A percentile compares a stretch with the other conserved stretches of the same genome.
phyloP scores from a whole-genome alignment of 768 basidiomycete genomes.

The Asterophora lycoperdoides region DNA sequence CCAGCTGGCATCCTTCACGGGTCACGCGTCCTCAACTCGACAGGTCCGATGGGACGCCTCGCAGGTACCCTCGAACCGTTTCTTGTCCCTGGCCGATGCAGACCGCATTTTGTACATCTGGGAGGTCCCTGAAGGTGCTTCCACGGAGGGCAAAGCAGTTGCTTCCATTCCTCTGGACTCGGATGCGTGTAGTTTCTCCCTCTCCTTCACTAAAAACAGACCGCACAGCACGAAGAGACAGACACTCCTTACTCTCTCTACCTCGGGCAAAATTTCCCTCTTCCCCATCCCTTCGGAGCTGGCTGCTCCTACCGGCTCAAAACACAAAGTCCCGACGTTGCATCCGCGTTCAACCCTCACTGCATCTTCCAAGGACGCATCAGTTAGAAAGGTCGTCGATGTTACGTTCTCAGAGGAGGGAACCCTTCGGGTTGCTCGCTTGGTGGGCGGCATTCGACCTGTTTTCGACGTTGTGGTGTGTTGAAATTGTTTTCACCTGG shows the following conservation, averaged over 20 bases:
- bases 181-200: slow-evolving; percentile 45
- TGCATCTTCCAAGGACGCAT: slow-evolving; percentile 34
- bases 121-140: slow-evolving; percentile 42
- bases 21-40: slow-evolving; percentile 58
- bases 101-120: slow-evolving; percentile 64
- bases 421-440: slow-evolving; percentile 46
- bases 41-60: slow-evolving; percentile 49
- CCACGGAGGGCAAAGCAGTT: slow-evolving; percentile 46
- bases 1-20: slow-evolving; percentile 52
- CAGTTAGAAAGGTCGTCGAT: slow-evolving; percentile 38
- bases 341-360: slow-evolving; percentile 48
- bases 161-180: slow-evolving; percentile 64
- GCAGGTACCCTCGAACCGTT: slow-evolving; percentile 37
- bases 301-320: slow-evolving; percentile 32
- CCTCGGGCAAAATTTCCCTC: slow-evolving; percentile 56
- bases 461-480: slow-evolving; percentile 59
- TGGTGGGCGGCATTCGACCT: slow-evolving; percentile 53
- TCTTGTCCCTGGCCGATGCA: slow-evolving; percentile 56
- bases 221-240: slow-evolving; percentile 23
- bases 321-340: slow-evolving; percentile 46
- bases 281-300: slow-evolving; percentile 50
- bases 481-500: slow-evolving; percentile 14
- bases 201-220: slow-evolving; percentile 26
- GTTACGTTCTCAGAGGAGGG: slow-evolving; percentile 43
- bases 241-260: slow-evolving; percentile 50